Evolutionary conservation across 2,329 filamentous ascomycete species (phyloP).

Genomic region (Paracoccidioides brasiliensis): DNA sequence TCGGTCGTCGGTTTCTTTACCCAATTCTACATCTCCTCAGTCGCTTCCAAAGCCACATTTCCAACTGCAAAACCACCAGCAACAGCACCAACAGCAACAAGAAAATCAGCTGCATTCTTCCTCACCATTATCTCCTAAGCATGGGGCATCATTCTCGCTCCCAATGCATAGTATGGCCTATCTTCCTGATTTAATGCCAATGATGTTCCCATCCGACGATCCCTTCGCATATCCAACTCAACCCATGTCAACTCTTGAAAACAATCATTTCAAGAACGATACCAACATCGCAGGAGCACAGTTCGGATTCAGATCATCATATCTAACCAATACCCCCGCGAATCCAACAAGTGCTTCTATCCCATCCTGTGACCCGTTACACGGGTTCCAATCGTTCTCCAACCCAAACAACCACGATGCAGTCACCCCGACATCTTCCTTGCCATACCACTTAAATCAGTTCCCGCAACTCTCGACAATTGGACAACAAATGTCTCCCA

Average conservation of each 20-base stretch:
- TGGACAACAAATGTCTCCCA: neutral
- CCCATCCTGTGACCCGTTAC: neutral
- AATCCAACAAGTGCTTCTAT: neutral
- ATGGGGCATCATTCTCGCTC: slow-evolving; percentile 18
- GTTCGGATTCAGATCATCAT: slow-evolving; percentile 5
- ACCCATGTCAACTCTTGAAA: slow-evolving; percentile 35
- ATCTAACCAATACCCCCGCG: neutral
- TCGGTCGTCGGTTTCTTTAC: slow-evolving; percentile 6
- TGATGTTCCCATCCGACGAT: slow-evolving; percentile 40
- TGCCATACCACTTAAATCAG: neutral
- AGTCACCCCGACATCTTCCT: neutral
- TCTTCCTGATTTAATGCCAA: slow-evolving; percentile 36
- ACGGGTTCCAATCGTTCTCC: neutral
- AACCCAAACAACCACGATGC: neutral
- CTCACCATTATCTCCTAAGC: slow-evolving; percentile 4
- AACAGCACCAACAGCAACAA: slow-evolving; percentile 1
- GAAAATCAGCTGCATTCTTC: neutral
- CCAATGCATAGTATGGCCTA: slow-evolving; percentile 21
- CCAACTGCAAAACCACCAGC: neutral
- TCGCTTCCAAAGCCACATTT: neutral
- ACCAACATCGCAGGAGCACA: slow-evolving; percentile 4
- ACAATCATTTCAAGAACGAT: slow-evolving; percentile 26
- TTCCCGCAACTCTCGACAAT: neutral
- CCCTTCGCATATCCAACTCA: slow-evolving; percentile 40
- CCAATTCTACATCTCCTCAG: slow-evolving; percentile 1